Conservation (phyloP, 2,329 filamentous ascomycete species). For the Ascochyta pisi region DNA sequence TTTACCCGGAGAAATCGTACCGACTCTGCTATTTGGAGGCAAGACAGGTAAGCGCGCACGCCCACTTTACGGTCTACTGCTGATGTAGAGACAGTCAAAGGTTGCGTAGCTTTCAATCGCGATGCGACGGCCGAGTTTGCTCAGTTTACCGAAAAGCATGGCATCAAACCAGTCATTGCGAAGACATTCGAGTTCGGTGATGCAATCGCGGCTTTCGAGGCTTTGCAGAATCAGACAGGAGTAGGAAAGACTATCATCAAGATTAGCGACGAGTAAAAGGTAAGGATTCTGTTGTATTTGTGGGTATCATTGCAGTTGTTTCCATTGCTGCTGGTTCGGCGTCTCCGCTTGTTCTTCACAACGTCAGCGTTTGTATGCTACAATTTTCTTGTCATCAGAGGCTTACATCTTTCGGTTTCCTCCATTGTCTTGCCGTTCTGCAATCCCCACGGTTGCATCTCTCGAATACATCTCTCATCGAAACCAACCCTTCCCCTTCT, state of each 20-base stretch:
- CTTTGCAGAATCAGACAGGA: conserved; percentile 23
- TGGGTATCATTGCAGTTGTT: background rate
- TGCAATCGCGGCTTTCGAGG: conserved; percentile 26
- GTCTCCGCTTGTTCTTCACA: too few species aligned
- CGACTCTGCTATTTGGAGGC: conserved; percentile 23
- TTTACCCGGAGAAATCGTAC: conserved; percentile 18
- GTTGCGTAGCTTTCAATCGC: conserved; percentile 25
- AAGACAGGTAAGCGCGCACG: conserved; percentile 22
- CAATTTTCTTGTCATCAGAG: too few species aligned
- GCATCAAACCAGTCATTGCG: conserved; percentile 30
- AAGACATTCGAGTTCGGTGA: conserved; percentile 26
- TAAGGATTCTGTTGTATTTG: background rate
- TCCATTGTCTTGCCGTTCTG: too few species aligned
- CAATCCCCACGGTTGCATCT: background rate
- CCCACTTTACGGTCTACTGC: background rate
- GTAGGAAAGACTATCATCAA: conserved; percentile 35
- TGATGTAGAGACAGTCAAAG: conserved; percentile 25
- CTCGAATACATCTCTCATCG: background rate
- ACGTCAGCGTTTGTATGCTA: too few species aligned
- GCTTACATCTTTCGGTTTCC: too few species aligned
- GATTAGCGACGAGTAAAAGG: conserved; percentile 14
- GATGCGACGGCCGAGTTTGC: conserved; percentile 27
- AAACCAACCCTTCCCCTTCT: conserved; percentile 6
- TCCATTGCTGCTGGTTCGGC: too few species aligned
- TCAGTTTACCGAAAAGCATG: conserved; percentile 25